These are phyloP conservation scores for Exophiala sideris DNA, from an alignment of 2,329 filamentous ascomycete genomes.

Conservation along the genomic window DNA sequence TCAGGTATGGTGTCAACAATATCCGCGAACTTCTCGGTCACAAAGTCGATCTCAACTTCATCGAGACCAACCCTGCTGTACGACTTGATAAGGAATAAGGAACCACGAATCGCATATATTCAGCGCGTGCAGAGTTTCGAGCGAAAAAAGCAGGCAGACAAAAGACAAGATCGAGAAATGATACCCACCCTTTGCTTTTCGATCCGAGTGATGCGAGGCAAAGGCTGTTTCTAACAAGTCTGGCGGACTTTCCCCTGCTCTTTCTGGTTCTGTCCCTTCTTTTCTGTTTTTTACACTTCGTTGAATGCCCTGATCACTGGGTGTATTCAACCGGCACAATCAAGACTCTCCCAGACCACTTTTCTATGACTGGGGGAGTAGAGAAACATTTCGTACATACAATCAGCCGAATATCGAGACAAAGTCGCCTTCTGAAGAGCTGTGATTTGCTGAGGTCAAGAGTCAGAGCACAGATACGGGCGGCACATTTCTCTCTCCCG, in stretches of 20 bases:
- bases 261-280: neutral
- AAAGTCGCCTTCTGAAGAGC: conserved; percentile 59
- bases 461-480: conserved; percentile 67
- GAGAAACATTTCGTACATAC: conserved; percentile 32
- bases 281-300: neutral
- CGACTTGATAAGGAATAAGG: conserved; percentile 70
- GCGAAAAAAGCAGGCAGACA: conserved; percentile 8
- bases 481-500: conserved; percentile 46
- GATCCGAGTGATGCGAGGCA: too few species aligned
- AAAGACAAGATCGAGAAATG: conserved; percentile 24
- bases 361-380: conserved; percentile 44
- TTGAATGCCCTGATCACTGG: neutral
- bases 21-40: conserved; percentile 90
- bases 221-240: neutral
- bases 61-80: conserved; percentile 86
- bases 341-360: conserved; percentile 44
- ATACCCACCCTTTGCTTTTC: conserved; percentile 17
- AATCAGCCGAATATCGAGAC: conserved; percentile 38
- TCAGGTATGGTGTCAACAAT: conserved; percentile 70
- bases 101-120: neutral
- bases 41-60: conserved; percentile 91
- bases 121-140: neutral
- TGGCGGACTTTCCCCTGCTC: neutral
- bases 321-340: conserved; percentile 37
- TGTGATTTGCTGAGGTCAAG: conserved; percentile 55